These are phyloP conservation scores for Boletus vermiculosoides DNA, from an alignment of 768 basidiomycete genomes.

Conservation along the genomic window DNA sequence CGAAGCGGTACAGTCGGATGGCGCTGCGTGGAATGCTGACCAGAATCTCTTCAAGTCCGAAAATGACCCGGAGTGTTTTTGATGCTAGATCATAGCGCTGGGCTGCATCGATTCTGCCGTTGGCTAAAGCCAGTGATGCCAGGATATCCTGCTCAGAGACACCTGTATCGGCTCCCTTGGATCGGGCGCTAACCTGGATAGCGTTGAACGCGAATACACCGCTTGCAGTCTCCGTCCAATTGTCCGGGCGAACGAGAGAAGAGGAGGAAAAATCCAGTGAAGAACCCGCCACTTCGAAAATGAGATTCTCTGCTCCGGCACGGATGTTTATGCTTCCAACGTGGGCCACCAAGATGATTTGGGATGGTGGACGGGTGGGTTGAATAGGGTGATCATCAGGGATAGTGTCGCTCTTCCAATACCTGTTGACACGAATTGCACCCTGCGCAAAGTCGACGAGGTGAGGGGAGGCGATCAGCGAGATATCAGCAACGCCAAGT, in stretches of 20 bases:
- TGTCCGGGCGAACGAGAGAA: constrained; percentile 12
- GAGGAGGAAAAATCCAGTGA: constrained; percentile 26
- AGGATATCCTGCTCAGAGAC: constrained; percentile 52
- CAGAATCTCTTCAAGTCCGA: constrained; percentile 45
- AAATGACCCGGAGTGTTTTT: constrained; percentile 42
- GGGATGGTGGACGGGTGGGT: constrained; percentile 8
- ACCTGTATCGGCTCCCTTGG: constrained; percentile 39
- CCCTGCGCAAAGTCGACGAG: constrained; percentile 60
- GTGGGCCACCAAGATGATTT: constrained; percentile 40
- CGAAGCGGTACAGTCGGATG: constrained; percentile 70
- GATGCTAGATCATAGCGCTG: constrained; percentile 45
- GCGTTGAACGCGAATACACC: constrained; percentile 48
- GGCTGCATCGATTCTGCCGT: constrained; percentile 46
- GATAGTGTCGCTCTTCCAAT: constrained; percentile 19
- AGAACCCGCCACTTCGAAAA: constrained; percentile 56
- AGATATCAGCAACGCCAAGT: constrained; percentile 41
- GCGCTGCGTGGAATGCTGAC: constrained; percentile 78
- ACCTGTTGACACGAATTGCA: constrained; percentile 49
- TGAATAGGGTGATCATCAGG: constrained; percentile 4
- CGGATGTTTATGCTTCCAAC: constrained; percentile 50
- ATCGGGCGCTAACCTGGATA: constrained; percentile 58
- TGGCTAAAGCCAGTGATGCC: constrained; percentile 54
- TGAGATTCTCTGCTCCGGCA: constrained; percentile 68
- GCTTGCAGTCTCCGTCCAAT: constrained; percentile 43
- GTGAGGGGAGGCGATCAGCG: constrained; percentile 50